Evolutionary conservation across 2,329 filamentous ascomycete species (phyloP).

Genomic region (Ceratocystis variospora): DNA sequence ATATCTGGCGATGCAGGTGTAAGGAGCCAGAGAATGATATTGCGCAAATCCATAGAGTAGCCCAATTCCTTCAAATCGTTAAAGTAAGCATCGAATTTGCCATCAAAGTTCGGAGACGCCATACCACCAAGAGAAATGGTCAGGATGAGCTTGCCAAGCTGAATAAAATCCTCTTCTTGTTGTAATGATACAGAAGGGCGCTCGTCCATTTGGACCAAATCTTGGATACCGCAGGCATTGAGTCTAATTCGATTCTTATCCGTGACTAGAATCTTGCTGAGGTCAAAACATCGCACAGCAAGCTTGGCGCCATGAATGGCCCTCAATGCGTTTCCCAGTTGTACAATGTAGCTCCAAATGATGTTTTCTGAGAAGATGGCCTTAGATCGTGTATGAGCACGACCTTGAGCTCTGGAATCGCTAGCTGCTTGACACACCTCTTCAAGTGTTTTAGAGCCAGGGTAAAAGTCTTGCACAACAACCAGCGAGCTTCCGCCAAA

Average conservation of each 20-base stretch:
- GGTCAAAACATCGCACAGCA: slow-evolving; percentile 72
- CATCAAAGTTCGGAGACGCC: slow-evolving; percentile 3
- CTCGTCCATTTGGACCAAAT: slow-evolving; percentile 72
- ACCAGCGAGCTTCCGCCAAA: slow-evolving; percentile 87
- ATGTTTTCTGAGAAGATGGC: slow-evolving; percentile 52
- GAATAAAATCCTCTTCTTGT: slow-evolving; percentile 75
- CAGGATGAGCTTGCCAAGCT: slow-evolving; percentile 75
- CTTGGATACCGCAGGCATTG: slow-evolving; percentile 75
- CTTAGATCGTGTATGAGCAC: slow-evolving; percentile 27
- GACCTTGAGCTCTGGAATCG: slow-evolving; percentile 19
- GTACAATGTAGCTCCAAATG: slow-evolving; percentile 83
- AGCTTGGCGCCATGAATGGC: slow-evolving; percentile 69
- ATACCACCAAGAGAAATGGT: slow-evolving; percentile 35
- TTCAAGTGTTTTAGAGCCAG: slow-evolving; percentile 74
- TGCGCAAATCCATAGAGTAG: slow-evolving; percentile 66
- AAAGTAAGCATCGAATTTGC: slow-evolving; percentile 32
- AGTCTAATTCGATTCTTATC: slow-evolving; percentile 81
- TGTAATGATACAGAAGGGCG: slow-evolving; percentile 56
- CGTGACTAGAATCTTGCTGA: slow-evolving; percentile 79
- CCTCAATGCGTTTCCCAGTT: slow-evolving; percentile 77
- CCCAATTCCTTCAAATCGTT: slow-evolving; percentile 63
- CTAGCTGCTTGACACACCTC: slow-evolving; percentile 56
- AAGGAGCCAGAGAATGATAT: slow-evolving; percentile 71
- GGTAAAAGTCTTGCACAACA: slow-evolving; percentile 87
- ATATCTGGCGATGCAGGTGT: slow-evolving; percentile 42